Evolutionary conservation across 495 filamentous ascomycete species (phyloP).

Genomic region (Tuber brumale): DNA sequence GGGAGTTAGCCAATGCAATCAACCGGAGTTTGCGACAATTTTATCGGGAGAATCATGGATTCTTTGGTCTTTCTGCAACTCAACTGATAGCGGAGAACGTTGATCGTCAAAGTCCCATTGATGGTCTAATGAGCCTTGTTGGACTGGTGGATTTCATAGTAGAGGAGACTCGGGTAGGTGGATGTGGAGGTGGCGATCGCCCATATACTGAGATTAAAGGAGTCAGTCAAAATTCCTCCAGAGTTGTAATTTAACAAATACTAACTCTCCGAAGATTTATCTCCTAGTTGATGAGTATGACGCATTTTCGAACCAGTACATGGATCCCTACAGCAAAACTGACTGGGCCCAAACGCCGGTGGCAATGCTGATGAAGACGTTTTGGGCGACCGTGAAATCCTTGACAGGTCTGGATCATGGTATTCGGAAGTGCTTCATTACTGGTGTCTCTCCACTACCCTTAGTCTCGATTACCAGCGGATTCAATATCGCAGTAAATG

Average conservation of each 20-base stretch:
- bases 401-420: background rate
- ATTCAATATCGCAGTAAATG: slow-evolving; percentile 2
- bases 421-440: slow-evolving; percentile 13
- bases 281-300: slow-evolving; percentile 12
- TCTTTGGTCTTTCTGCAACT: background rate
- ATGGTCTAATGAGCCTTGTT: background rate
- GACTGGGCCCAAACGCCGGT: background rate
- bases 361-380: background rate
- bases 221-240: background rate
- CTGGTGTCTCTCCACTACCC: slow-evolving; percentile 5
- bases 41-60: background rate
- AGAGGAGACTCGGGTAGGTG: too few species aligned
- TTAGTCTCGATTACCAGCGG: background rate
- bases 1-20: background rate
- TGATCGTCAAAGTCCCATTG: too few species aligned
- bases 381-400: slow-evolving; percentile 8
- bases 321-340: background rate
- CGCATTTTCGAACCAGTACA: slow-evolving; percentile 1
- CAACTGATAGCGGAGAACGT: too few species aligned
- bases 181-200: background rate
- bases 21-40: background rate
- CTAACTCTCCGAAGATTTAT: background rate
- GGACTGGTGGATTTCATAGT: background rate
- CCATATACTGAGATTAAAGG: background rate
- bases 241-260: background rate